Evolutionary conservation across 2,329 filamentous ascomycete species (phyloP).

Genomic region (Microdochium trichocladiopsis): DNA sequence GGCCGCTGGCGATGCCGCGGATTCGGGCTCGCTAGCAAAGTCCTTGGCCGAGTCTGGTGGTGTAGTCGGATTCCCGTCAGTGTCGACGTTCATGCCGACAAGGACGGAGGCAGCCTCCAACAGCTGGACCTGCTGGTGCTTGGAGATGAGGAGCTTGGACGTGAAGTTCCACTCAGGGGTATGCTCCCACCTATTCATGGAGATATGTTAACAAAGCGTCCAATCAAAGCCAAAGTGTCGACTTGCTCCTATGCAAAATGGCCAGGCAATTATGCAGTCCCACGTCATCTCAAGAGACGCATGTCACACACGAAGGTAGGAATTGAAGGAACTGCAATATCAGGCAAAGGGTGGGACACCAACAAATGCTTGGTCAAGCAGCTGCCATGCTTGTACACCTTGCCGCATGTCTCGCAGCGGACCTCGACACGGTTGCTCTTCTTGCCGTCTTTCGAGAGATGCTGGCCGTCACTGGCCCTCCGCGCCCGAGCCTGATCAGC

Average conservation of each 20-base stretch:
- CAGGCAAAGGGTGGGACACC: constrained; percentile 60
- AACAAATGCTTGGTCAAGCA: constrained; percentile 99
- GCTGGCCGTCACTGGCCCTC: constrained; percentile 80
- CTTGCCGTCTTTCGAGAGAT: constrained; percentile 71
- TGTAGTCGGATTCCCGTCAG: constrained; percentile 40
- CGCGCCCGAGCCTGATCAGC: constrained; percentile 42
- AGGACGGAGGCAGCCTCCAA: constrained; percentile 95
- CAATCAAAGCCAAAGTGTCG: constrained; percentile 13
- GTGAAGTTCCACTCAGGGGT: constrained; percentile 97
- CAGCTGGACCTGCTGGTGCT: constrained; percentile 98
- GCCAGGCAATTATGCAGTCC: not conserved
- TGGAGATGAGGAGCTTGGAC: constrained; percentile 96
- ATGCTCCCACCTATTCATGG: constrained; percentile 86
- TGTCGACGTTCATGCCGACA: constrained; percentile 70
- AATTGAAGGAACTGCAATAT: not conserved
- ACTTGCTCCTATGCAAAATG: not conserved
- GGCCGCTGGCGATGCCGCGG: constrained; percentile 65
- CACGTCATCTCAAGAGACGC: not conserved
- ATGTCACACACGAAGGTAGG: not conserved
- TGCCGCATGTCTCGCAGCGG: constrained; percentile 95
- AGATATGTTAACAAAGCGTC: constrained; percentile 31
- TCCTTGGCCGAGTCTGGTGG: constrained; percentile 60
- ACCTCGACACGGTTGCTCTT: constrained; percentile 79
- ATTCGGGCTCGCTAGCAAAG: constrained; percentile 73
- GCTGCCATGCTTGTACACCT: constrained; percentile 99